phyloP scores from a whole-genome alignment of 768 basidiomycete species.

The Tricholoma furcatifolium region DNA sequence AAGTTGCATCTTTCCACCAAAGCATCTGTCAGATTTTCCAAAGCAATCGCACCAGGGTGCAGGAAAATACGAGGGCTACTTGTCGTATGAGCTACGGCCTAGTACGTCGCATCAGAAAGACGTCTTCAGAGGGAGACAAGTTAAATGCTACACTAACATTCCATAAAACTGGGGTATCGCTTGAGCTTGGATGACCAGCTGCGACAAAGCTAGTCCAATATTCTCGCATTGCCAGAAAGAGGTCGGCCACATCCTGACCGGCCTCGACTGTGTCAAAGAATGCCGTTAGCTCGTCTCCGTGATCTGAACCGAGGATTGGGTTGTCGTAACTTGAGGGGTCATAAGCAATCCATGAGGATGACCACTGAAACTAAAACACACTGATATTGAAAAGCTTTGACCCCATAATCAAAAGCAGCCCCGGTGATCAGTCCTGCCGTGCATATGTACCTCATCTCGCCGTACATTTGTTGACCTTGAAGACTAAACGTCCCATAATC shows the following conservation, averaged over 20 bases:
- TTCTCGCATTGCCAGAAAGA: conserved; percentile 37
- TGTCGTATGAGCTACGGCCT: conserved; percentile 18
- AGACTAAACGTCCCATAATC: conserved; percentile 34
- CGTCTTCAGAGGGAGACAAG: background rate
- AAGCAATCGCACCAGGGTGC: conserved; percentile 24
- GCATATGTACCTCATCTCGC: conserved; percentile 44
- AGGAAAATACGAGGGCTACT: conserved; percentile 30
- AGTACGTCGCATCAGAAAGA: background rate
- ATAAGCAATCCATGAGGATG: background rate
- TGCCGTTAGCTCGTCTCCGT: conserved; percentile 34
- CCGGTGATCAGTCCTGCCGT: conserved; percentile 35
- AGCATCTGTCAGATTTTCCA: conserved; percentile 21
- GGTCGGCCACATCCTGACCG: conserved; percentile 24
- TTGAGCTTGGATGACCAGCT: conserved; percentile 26
- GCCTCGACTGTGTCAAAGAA: conserved; percentile 31
- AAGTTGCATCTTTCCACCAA: conserved; percentile 26
- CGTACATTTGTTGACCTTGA: conserved; percentile 45
- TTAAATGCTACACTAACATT: conserved; percentile 20
- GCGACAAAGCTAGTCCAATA: conserved; percentile 41
- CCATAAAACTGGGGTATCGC: conserved; percentile 22
- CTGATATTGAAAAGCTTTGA: conserved; percentile 35
- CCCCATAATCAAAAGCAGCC: conserved; percentile 18
- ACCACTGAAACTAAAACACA: conserved; percentile 14
- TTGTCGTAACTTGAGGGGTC: conserved; percentile 36
- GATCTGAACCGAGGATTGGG: conserved; percentile 35